Conservation (phyloP, 208 protist genomes). For the Leishmania aethiopica region DNA sequence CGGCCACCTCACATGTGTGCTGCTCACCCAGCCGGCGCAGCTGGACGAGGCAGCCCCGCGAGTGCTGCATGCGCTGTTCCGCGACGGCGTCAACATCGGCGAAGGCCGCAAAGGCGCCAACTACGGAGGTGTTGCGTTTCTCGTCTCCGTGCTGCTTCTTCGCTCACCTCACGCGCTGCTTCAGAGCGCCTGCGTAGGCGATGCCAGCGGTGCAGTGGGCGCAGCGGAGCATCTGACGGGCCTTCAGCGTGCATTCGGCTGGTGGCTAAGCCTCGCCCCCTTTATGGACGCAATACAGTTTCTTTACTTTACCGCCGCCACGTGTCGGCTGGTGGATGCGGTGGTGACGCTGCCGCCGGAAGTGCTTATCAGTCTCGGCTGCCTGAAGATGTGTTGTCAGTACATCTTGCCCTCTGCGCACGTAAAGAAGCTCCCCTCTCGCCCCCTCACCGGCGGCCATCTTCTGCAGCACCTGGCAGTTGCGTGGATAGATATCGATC, state of each 20-base stretch:
- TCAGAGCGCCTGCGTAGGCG: not conserved
- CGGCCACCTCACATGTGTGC: slow-evolving; percentile 10
- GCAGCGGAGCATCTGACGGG: not conserved
- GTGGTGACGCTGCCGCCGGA: not conserved
- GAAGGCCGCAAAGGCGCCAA: slow-evolving; percentile 14
- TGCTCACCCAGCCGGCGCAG: slow-evolving; percentile 10
- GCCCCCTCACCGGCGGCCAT: not conserved
- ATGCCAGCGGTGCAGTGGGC: not conserved
- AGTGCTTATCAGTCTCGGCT: not conserved
- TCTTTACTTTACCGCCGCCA: slow-evolving; percentile 23
- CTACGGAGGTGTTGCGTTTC: slow-evolving; percentile 21
- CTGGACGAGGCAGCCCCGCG: slow-evolving; percentile 6
- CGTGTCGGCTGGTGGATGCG: slow-evolving; percentile 15
- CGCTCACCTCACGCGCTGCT: slow-evolving; percentile 13
- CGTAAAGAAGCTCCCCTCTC: slow-evolving; percentile 35
- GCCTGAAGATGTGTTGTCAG: slow-evolving; percentile 18
- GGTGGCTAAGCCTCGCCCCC: slow-evolving; percentile 36
- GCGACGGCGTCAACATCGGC: slow-evolving; percentile 4
- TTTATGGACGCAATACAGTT: slow-evolving; percentile 33
- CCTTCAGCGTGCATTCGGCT: slow-evolving; percentile 31
- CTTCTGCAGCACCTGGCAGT: slow-evolving; percentile 30
- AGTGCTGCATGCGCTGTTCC: slow-evolving; percentile 21
- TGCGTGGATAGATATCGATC: slow-evolving; percentile 28
- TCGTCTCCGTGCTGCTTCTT: slow-evolving; percentile 24
- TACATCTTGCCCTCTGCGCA: slow-evolving; percentile 38